These are phyloP conservation scores for Monosporascus sp. DNA, from an alignment of 2,329 filamentous ascomycete genomes.

Conservation along the genomic window DNA sequence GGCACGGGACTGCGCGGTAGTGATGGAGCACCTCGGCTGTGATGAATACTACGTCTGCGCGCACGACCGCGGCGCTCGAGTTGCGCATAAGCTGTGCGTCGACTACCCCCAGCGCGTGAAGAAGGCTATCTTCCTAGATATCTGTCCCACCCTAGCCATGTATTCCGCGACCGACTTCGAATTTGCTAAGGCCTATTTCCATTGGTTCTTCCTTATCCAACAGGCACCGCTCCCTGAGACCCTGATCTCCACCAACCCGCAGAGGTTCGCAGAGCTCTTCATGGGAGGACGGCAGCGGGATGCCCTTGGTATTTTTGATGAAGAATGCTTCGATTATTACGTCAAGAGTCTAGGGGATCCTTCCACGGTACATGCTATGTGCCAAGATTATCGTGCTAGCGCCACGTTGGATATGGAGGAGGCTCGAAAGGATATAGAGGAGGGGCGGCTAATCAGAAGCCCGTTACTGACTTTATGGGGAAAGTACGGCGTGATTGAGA, in stretches of 20 bases:
- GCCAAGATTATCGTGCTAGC: constrained; percentile 51
- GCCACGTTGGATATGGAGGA: constrained; percentile 47
- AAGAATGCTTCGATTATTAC: constrained; percentile 34
- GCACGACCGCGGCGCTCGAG: constrained; percentile 52
- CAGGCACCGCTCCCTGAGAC: constrained; percentile 43
- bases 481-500: constrained; percentile 41
- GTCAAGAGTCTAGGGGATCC: constrained; percentile 34
- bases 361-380: constrained; percentile 40
- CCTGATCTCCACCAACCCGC: constrained; percentile 33
- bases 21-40: constrained; percentile 39
- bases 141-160: constrained; percentile 51
- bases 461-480: constrained; percentile 48
- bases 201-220: constrained; percentile 57
- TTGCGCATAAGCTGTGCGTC: constrained; percentile 49
- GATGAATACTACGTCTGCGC: constrained; percentile 42
- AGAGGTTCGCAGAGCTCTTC: constrained; percentile 36
- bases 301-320: constrained; percentile 29
- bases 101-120: constrained; percentile 35
- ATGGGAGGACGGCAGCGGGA: constrained; percentile 33
- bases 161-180: constrained; percentile 36
- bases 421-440: constrained; percentile 37
- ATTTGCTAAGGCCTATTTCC: constrained; percentile 47
- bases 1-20: constrained; percentile 39
- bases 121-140: constrained; percentile 43
- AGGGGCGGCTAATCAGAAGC: constrained; percentile 36